Evolutionary conservation across 148 eudicot species (phyloP), one percentile per base, ranked within the genome.

Genomic region (Rhododendron simsii): DNA sequence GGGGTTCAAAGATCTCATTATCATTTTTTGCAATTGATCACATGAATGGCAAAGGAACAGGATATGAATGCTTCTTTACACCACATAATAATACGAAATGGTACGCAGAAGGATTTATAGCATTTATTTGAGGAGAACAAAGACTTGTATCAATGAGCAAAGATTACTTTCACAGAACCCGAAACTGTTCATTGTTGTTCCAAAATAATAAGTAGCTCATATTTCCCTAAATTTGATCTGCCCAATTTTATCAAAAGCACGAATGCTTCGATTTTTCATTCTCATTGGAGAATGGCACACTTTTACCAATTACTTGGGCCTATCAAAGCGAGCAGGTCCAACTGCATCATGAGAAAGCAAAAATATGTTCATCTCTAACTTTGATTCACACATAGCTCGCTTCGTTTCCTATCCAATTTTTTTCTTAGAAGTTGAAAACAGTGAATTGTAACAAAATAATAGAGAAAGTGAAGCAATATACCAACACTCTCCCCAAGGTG

Each of bases 401-500:
- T 30, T 15, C 37, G 5, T 28, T 51, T 30, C 48, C 15, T 12
- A 80, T 51, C 53, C 13, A 28, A 6, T 0, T 15, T 11, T 4
- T 4, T 47, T 15, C 20, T 57, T 3, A 71, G 18, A 71, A 71
- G 41, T 55, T 35, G 4, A 57, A 59, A 57, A 18, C n/a, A 65
- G 33, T 5, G 20, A 3, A 30, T 28, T 5, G 76, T 28, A 30
- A 18, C 3, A n/a, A 61, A 44, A 15, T 39, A 51, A 37, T 51
- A 8, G 30, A 7, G 51, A n/a, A 50, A 57, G 41, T 65, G 45
- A 78, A 65, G 45, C 65, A 88, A 47, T 91, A 87, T 97, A 97
- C 99, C 99, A 88, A 97, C 99, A 89, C 99, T 97, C 91, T 97
- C 99, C 80, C 99, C 99, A 41, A 97, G 98, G 89, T 97, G 99